These are phyloP conservation scores for Glomus cerebriforme DNA, from an alignment of 192 early-diverging fungal species.

Conservation along the genomic window DNA sequence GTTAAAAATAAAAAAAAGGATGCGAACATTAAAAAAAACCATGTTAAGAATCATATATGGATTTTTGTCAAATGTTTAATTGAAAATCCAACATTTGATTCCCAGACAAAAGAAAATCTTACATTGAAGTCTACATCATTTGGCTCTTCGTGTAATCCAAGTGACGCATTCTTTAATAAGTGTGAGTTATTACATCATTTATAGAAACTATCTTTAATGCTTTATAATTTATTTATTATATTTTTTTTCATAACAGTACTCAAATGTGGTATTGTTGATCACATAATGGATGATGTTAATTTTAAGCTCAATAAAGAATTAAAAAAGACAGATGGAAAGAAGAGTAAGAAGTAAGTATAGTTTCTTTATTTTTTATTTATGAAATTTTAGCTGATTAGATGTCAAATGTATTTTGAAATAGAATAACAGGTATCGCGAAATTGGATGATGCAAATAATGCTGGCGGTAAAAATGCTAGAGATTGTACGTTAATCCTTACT, in stretches of 20 bases:
- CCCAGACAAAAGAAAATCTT: conserved; percentile 97
- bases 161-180: background rate
- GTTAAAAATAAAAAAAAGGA: conserved; percentile 78
- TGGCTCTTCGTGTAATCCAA: conserved; percentile 59
- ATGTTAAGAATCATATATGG: conserved; percentile 89
- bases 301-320: conserved; percentile 73
- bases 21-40: conserved; percentile 70
- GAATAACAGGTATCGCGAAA: conserved; percentile 82
- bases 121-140: conserved; percentile 77
- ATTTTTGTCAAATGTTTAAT: conserved; percentile 94
- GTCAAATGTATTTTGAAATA: background rate
- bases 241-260: conserved; percentile 46
- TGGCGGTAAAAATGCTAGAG: conserved; percentile 64
- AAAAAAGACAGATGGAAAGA: conserved; percentile 87
- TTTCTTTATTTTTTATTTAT: too few relatives aligned
- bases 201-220: conserved; percentile 45
- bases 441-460: conserved; percentile 95
- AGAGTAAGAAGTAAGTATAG: too few relatives aligned
- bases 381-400: too few relatives aligned
- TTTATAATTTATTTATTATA: conserved; percentile 36
- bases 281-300: conserved; percentile 69
- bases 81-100: conserved; percentile 95
- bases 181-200: conserved; percentile 50
- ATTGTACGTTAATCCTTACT: conserved; percentile 95
- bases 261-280: conserved; percentile 86